Conservation (phyloP, 495 filamentous ascomycete genomes). For the Aspergillus leporis region DNA sequence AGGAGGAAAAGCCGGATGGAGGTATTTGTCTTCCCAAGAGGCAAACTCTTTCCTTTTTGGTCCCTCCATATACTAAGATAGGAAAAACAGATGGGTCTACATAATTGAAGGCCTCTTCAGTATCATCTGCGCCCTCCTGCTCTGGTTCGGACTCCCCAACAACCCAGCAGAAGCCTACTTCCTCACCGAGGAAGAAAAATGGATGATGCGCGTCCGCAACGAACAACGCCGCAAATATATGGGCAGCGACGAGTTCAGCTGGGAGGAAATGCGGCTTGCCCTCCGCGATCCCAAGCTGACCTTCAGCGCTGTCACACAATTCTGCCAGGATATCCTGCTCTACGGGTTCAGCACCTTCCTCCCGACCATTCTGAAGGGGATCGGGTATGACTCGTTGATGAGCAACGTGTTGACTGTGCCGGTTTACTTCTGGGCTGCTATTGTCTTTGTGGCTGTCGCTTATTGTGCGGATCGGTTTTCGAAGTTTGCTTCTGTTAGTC, state of each 20-base stretch:
- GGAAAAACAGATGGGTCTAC: conserved; percentile 42
- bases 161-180: conserved; percentile 55
- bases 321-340: conserved; percentile 55
- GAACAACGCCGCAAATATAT: conserved; percentile 42
- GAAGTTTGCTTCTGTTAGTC: conserved; percentile 35
- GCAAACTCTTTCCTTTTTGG: not conserved
- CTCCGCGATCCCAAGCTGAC: conserved; percentile 41
- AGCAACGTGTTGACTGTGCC: conserved; percentile 48
- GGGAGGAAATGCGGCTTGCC: conserved; percentile 49
- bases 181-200: conserved; percentile 49
- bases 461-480: conserved; percentile 41
- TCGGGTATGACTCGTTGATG: conserved; percentile 52
- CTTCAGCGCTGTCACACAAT: conserved; percentile 49
- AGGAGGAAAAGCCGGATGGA: conserved; percentile 39
- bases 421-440: conserved; percentile 42
- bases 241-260: conserved; percentile 52
- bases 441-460: conserved; percentile 44
- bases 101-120: conserved; percentile 59
- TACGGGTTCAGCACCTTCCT: conserved; percentile 63
- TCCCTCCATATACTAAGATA: not conserved
- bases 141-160: conserved; percentile 58
- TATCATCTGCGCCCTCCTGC: conserved; percentile 46
- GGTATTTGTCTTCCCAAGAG: conserved; percentile 27
- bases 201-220: conserved; percentile 51
- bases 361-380: conserved; percentile 53